Evolutionary conservation across 1,139 yeast species (phyloP).

Genomic region (Hemisphaericaspora xylanilytica): DNA sequence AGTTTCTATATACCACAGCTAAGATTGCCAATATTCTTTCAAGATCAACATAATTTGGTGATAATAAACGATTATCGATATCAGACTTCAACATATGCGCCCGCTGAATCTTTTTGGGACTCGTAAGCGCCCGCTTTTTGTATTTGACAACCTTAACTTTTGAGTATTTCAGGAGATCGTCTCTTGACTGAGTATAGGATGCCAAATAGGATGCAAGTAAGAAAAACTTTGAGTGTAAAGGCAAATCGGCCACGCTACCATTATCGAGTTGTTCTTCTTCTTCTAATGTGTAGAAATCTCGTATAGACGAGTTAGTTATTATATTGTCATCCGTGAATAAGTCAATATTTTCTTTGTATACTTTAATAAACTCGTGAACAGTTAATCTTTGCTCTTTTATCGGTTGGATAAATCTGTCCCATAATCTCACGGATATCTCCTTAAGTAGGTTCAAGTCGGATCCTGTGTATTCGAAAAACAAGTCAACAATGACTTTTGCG

Average conservation of each 20-base stretch:
- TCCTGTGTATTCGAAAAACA: conserved; percentile 53
- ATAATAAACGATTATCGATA: conserved; percentile 52
- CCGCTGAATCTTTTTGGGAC: conserved; percentile 22
- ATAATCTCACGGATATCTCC: conserved; percentile 43
- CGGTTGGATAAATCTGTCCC: conserved; percentile 52
- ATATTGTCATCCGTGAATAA: conserved; percentile 43
- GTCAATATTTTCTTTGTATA: conserved; percentile 44
- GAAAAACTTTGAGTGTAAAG: conserved; percentile 56
- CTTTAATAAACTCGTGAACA: conserved; percentile 41
- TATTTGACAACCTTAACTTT: conserved; percentile 49
- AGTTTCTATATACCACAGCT: conserved; percentile 52
- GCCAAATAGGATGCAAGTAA: conserved; percentile 71
- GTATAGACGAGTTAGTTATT: conserved; percentile 32
- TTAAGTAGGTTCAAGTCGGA: conserved; percentile 45
- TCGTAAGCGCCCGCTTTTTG: conserved; percentile 28
- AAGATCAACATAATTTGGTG: conserved; percentile 62
- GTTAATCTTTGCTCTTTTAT: conserved; percentile 29
- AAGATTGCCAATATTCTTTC: conserved; percentile 68
- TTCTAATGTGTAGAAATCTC: conserved; percentile 24
- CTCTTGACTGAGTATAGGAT: conserved; percentile 58
- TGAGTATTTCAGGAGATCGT: conserved; percentile 61
- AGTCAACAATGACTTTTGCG: conserved; percentile 50
- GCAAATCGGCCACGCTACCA: conserved; percentile 39
- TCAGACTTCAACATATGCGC: conserved; percentile 43
- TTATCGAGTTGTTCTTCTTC: conserved; percentile 18